A percentile compares a stretch with the other conserved stretches of the same genome.
phyloP scores from a whole-genome alignment of 2,329 filamentous ascomycete species.

The Trichoderma semiorbis region DNA sequence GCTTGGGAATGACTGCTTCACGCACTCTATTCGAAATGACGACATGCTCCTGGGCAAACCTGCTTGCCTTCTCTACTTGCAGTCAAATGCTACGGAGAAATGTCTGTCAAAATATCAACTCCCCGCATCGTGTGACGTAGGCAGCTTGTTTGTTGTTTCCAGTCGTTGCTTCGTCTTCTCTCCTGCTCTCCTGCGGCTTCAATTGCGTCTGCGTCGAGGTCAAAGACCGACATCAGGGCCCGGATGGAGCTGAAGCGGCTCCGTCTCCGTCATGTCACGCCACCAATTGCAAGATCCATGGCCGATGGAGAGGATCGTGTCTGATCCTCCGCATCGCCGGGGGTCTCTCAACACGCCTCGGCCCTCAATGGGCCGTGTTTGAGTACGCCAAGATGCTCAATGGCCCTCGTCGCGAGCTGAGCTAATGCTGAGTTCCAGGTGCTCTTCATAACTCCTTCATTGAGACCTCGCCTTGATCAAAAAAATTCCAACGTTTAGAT shows the following conservation, averaged over 20 bases:
- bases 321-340: neutral
- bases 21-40: neutral
- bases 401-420: neutral
- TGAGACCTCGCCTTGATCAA: neutral
- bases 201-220: neutral
- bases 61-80: neutral
- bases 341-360: neutral
- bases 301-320: neutral
- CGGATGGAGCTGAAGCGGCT: neutral
- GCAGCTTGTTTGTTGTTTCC: neutral
- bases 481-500: neutral
- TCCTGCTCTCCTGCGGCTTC: neutral
- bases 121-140: constrained; percentile 17
- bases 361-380: neutral
- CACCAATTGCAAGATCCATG: neutral
- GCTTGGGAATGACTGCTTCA: neutral
- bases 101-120: neutral
- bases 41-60: constrained; percentile 11
- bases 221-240: neutral
- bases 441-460: neutral
- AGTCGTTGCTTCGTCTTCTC: neutral
- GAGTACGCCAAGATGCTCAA: neutral
- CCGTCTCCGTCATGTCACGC: neutral
- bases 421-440: neutral
- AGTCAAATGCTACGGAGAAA: neutral